Evolutionary conservation across 108 stramenopile species (phyloP), one percentile per base, ranked within the genome.

Genomic region (Cyclotella choctawhatcheeana): DNA sequence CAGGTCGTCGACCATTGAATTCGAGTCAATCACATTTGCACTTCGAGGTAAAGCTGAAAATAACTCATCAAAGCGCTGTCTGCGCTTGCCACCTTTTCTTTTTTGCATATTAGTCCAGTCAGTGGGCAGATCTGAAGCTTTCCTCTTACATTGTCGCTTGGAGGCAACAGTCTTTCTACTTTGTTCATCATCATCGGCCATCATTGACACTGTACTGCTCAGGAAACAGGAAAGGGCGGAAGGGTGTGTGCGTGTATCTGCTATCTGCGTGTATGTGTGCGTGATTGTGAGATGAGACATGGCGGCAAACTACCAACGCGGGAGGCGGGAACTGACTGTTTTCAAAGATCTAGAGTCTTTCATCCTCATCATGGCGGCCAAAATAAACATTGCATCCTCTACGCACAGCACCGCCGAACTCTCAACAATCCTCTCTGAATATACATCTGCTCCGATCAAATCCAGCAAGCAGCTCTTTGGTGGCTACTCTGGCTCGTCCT

Each of bases 1-100:
- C 13, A 65, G 31, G 29, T 47, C 26, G 50, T 33, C 30, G 14
- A 65, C 64, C 64, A 65, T 65, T 48, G 64, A 65, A 50, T 65
- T 65, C 14, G 64, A 65, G 47, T 50, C 45, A 16, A 65, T 65
- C 8, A 32, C 64, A 50, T 65, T 65, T 0, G 29, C 47, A 30
- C 64, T 65, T 50, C 64, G 26, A 50, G 64, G 64, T 4, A 66
- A 20, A 21, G n/a, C 22, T 5, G 43, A 44, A 50, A 52, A 66
- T 10, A 66, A 33, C 5, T 66, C 50, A 18, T 52, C 50, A 21
- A 51, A 66, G 6, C 51, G 51, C 34, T 52, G 65, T 18, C 65
- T 33, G 33, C 51, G 65, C 33, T 66, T 66, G 3, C 65, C 65
- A 33, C 65, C 50, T 35, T 52, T 64, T 47, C 44, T 44, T 50